A percentile compares a stretch with the other conserved stretches of the same genome.
These are phyloP conservation scores for Claviceps lovelessii DNA, from an alignment of 2,329 filamentous ascomycete genomes.

Conservation along the genomic window DNA sequence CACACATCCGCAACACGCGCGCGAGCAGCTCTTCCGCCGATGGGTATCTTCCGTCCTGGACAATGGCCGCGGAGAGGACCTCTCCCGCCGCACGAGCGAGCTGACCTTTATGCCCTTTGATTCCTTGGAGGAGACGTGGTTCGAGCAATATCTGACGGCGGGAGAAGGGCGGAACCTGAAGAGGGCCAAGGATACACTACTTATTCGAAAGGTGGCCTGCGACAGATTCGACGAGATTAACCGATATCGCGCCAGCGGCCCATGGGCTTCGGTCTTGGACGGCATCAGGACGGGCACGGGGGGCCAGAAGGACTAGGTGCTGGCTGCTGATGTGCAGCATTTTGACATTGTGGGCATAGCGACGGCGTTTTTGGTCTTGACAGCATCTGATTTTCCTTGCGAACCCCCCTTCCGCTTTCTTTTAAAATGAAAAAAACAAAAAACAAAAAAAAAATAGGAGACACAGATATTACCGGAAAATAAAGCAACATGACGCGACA, in stretches of 20 bases:
- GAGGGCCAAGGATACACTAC: slow-evolving; percentile 56
- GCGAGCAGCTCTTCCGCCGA: slow-evolving; percentile 50
- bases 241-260: slow-evolving; percentile 28
- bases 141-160: slow-evolving; percentile 51
- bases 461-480: no score
- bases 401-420: no score
- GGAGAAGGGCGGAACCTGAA: slow-evolving; percentile 51
- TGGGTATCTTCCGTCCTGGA: slow-evolving; percentile 46
- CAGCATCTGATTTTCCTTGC: no score
- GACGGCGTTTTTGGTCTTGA: neutral
- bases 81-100: slow-evolving; percentile 47
- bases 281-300: slow-evolving; percentile 33
- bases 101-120: slow-evolving; percentile 62
- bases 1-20: slow-evolving; percentile 45
- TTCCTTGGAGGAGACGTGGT: slow-evolving; percentile 56
- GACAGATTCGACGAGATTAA: slow-evolving; percentile 40
- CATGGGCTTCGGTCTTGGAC: slow-evolving; percentile 36
- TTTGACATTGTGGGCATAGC: neutral
- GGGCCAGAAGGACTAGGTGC: slow-evolving; percentile 16
- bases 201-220: slow-evolving; percentile 58
- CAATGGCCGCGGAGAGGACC: slow-evolving; percentile 21
- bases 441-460: no score
- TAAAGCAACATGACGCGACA: neutral
- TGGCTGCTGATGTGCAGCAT: neutral
- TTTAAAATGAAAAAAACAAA: no score